Base-by-base conservation (phyloP, 106 monocot species). In the Vanilla planifolia region DNA sequence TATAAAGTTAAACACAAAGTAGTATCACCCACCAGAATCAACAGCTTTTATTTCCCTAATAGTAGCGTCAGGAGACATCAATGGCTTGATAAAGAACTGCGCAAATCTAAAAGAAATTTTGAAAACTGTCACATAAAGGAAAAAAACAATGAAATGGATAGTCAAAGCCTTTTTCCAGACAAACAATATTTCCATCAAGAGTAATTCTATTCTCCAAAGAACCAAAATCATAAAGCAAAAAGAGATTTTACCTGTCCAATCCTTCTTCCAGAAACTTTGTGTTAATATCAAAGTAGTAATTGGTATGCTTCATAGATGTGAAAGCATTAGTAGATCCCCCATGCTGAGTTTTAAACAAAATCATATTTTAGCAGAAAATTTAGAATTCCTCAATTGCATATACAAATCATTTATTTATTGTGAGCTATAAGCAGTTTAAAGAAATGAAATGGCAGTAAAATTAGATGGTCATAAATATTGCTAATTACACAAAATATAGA, bases 1-100 rank as follows among this genome's bases (percentile, higher is more conserved):
- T 48, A 68, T 11, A 21, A 11, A 5, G 25, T 1, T 13, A 37
- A 13, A 43, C 33, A 8, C 21, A 46, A 67, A 59, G 42, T 26
- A 26, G 17, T 40, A 65, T 24, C 22, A 62, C 47, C 71, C 71
- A 90, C 95, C 95, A 81, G 95, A 96, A 62, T 96, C 95, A 66
- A 96, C 95, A 64, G 95, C 95, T 75, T 96, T 83, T 78, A 90
- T 96, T 78, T 96, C 90, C 62, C 95, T 81, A 57, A 84, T 73
- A 27, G 90, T 96, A 47, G 90, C 95, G 84, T 96, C 90, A 60
- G 83, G 56, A 32, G 90, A 86, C 83, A 96, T 90, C 61, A 96
- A 72, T 55, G 95, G 95, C 60, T 68, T 86, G 65, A 87, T 79
- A 67, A 96, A 96, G 47, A 96, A 96, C 30, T 96, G 95, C 11